phyloP scores from a whole-genome alignment of 495 filamentous ascomycete genomes.

The Xylona heveae region DNA sequence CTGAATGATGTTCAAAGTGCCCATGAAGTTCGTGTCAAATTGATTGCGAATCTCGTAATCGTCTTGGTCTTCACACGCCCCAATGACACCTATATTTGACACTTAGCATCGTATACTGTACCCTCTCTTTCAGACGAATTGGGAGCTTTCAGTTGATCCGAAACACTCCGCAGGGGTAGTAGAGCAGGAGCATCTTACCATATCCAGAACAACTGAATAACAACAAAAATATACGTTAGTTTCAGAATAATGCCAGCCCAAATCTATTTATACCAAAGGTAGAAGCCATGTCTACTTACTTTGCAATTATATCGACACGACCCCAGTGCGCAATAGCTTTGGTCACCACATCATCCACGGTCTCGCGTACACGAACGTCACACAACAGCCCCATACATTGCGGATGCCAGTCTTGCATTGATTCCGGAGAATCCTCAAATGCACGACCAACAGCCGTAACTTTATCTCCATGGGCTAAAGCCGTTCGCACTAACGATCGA shows the following conservation, averaged over 20 bases:
- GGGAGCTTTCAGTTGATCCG: not conserved
- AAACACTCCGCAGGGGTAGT: slow-evolving; percentile 5
- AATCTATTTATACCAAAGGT: not conserved
- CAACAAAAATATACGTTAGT: no score
- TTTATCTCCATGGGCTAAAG: slow-evolving; percentile 63
- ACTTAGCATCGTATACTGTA: not conserved
- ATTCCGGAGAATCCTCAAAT: slow-evolving; percentile 53
- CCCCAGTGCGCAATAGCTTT: slow-evolving; percentile 52
- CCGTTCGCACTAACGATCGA: slow-evolving; percentile 64
- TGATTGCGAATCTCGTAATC: slow-evolving; percentile 87
- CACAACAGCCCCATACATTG: slow-evolving; percentile 67
- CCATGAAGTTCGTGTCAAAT: slow-evolving; percentile 94
- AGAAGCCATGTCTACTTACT: slow-evolving; percentile 20
- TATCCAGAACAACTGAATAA: slow-evolving; percentile 68
- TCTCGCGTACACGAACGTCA: slow-evolving; percentile 68
- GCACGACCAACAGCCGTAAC: slow-evolving; percentile 73
- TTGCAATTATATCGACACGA: slow-evolving; percentile 70
- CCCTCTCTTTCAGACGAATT: no score
- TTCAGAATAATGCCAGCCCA: not conserved
- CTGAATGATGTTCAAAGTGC: slow-evolving; percentile 82
- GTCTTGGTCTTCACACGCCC: slow-evolving; percentile 91
- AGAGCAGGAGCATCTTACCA: slow-evolving; percentile 13
- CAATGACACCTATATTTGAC: slow-evolving; percentile 63
- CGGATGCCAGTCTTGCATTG: slow-evolving; percentile 42
- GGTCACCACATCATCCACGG: slow-evolving; percentile 50